Conservation (phyloP, 78 protist genomes). For the Dictyostelium citrinum region DNA sequence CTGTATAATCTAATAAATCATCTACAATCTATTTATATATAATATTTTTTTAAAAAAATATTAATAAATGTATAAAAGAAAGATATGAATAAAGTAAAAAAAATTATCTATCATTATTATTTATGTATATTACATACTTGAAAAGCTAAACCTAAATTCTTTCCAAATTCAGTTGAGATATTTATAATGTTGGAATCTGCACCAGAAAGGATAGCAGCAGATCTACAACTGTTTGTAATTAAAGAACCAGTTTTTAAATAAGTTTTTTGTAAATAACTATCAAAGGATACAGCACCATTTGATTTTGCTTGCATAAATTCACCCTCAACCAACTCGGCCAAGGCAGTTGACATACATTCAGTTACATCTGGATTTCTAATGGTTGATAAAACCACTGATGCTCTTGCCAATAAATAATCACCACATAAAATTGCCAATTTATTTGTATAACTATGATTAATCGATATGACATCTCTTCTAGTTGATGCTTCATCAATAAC, state of each 20-base stretch:
- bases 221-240: conserved; percentile 81
- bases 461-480: conserved; percentile 27
- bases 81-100: no score
- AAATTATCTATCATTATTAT: no score
- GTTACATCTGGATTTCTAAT: conserved; percentile 66
- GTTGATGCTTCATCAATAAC: conserved; percentile 76
- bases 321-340: conserved; percentile 91
- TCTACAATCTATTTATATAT: conserved; percentile 80
- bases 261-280: conserved; percentile 88
- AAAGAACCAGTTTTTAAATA: conserved; percentile 93
- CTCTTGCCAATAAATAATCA: conserved; percentile 55
- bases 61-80: no score
- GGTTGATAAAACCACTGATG: conserved; percentile 58
- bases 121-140: conserved; percentile 65
- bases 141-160: conserved; percentile 93
- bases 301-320: conserved; percentile 90
- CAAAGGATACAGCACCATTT: conserved; percentile 17
- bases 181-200: not conserved
- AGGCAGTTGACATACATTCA: conserved; percentile 63
- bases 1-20: conserved; percentile 91
- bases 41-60: no score
- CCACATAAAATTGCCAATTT: conserved; percentile 60
- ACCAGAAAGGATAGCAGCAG: conserved; percentile 39
- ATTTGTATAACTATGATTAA: conserved; percentile 23
- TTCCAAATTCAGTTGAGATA: conserved; percentile 76